Base-by-base conservation (phyloP, 371 early-diverging fungal genomes). In the Apophysomyces trapeziformis region DNA sequence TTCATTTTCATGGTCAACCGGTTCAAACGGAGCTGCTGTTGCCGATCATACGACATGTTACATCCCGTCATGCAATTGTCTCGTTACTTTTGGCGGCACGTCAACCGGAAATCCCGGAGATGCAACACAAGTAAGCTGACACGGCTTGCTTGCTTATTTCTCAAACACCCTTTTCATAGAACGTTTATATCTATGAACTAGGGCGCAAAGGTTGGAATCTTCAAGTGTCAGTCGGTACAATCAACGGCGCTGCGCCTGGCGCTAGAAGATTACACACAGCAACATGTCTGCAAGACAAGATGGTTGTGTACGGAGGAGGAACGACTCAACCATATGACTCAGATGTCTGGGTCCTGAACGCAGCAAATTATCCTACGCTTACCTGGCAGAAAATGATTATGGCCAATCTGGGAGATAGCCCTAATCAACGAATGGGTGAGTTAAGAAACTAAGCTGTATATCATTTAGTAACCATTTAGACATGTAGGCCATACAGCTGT, bases 51-150 rank as follows among this genome's bases (percentile, higher is more conserved):
- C 79, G 9, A 78, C 79, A 9, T 83, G 83, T 45, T 83, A 74
- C 60, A 50, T 83, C 11, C 70, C 70, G 7, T 63, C 71, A 5
- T 75, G 77, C 38, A 73, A 83, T 21, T 80, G 79, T 38, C 64
- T 83, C 8, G 68, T 83, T 38, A 78, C 78, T 14, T 83, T 83
- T 75, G 83, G 83, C 63, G 83, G 83, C 36, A 77, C 79, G 14
- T 58, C 72, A 0, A 83, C 80, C 4, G 83, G 83, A 35, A 78
- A 63, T 60, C 71, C 76, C 7, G 64, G 50, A n/a, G 79, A 74
- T 56, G 79, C 75, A 38, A 68, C 69, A 14, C 68, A 72, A 64
- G 75, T 77, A 69, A 66, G 60, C 56, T 14, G 38, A 13, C 47
- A 41, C 11, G 36, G 57, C 36, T 39, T 21, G 37, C 50, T 36